phyloP scores from a whole-genome alignment of 176 grass and related monocot genomes.

The Triticum dicoccoides region DNA sequence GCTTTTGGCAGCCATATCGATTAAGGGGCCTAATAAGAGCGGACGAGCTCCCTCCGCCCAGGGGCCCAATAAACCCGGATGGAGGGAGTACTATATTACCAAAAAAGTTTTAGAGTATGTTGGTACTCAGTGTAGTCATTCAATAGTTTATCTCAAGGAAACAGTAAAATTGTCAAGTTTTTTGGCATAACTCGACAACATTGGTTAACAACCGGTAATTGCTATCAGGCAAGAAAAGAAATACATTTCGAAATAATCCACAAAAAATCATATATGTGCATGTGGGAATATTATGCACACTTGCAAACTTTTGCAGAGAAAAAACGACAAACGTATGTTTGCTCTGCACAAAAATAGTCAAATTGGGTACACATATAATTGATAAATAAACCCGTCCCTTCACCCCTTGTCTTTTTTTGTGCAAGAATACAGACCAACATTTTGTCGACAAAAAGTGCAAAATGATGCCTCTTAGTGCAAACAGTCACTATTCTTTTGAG shows the following conservation, averaged over 20 bases:
- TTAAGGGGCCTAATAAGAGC: too few species aligned
- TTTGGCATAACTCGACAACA: conserved; percentile 5
- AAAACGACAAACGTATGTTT: neutral
- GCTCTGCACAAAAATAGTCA: neutral
- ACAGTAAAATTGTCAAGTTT: neutral
- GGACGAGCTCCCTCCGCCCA: too few species aligned
- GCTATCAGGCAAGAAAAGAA: neutral
- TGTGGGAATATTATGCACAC: neutral
- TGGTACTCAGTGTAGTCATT: neutral
- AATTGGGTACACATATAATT: conserved; percentile 4
- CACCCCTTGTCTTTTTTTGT: neutral
- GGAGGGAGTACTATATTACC: neutral
- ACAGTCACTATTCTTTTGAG: neutral
- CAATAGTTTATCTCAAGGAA: conserved; percentile 7
- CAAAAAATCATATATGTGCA: neutral
- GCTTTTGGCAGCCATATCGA: too few species aligned
- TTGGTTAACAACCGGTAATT: neutral
- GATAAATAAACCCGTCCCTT: neutral
- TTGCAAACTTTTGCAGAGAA: conserved; percentile 2
- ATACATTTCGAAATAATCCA: neutral
- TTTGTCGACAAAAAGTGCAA: neutral
- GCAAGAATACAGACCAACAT: neutral
- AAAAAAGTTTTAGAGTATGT: neutral
- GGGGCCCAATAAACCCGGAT: too few species aligned
- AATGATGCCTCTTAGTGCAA: neutral